Base-by-base conservation (phyloP, 192 early-diverging fungal species). In the Linnemannia zychae region DNA sequence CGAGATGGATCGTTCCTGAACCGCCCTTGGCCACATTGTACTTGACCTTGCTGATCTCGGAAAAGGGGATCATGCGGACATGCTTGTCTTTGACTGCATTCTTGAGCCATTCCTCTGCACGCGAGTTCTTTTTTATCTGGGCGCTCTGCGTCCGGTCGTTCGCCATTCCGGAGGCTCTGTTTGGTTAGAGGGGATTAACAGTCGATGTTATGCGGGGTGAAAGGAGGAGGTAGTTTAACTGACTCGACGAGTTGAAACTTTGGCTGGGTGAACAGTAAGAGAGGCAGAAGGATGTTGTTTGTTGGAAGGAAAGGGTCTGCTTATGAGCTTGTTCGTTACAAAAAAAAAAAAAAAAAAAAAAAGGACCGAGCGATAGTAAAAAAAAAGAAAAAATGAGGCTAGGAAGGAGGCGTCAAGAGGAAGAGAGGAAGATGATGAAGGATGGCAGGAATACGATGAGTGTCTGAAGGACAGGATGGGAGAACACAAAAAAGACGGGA, bases 11-110 rank as follows among this genome's bases (percentile, higher is more conserved):
- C 11, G 83, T 85, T 33, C 83, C 83, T 24, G 83, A 85, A 11
- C 83, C 83, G 16, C 83, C 83, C 65, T 85, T 85, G 68, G 83
- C 83, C 28, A 85, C 83, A 40, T 85, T 85, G 70, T 85, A 85
- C 65, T 85, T 85, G 52, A 85, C 83, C 52, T 79, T 85, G 70
- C 83, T 85, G 77, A 85, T 85, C 83, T 85, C 83, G 49, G 83
- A 85, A 50, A 85, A 85, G 48, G 77, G 83, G 70, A 85, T 85
- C 77, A 85, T 79, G 49, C 83, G 83, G 34, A 85, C 83, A 85
- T 85, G 83, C 40, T 85, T 85, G 71, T 85, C 83, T 70, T 79
- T 79, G 78, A 85, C 78, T 0, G 83, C 83, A 76, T 85, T 85
- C 70, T 68, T 75, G 72, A 85, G 77, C 83, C 83, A 85, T 36